A percentile compares a stretch with the other conserved stretches of the same genome.
phyloP scores from a whole-genome alignment of 2,329 filamentous ascomycete species.

The Penicillium sp. region DNA sequence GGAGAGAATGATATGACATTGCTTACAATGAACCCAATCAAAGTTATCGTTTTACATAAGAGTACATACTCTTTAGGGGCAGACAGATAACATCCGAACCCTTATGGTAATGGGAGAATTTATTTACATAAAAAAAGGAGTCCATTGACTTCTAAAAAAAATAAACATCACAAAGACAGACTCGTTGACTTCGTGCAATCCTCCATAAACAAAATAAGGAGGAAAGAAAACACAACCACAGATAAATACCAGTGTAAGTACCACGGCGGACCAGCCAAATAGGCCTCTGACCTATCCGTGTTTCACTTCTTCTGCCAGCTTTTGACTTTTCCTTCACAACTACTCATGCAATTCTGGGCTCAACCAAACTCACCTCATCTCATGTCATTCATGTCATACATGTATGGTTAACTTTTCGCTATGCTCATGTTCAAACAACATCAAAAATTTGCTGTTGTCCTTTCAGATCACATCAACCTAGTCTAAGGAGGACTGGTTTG shows the following conservation, averaged over 20 bases:
- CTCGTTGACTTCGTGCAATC: conserved; percentile 11
- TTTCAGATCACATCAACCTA: background rate
- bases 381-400: conserved; percentile 10
- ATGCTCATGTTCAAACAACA: conserved; percentile 2
- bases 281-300: conserved; percentile 6
- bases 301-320: background rate
- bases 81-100: too few relatives aligned
- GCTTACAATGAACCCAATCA: too few relatives aligned
- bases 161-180: conserved; percentile 9
- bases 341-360: background rate
- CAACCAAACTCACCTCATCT: background rate
- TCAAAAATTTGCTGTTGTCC: background rate
- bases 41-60: too few relatives aligned
- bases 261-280: conserved; percentile 8
- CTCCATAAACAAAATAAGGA: background rate
- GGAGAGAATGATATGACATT: too few relatives aligned
- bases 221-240: conserved; percentile 1
- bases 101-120: too few relatives aligned
- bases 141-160: conserved; percentile 9
- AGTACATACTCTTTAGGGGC: too few relatives aligned
- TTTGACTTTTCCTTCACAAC: background rate
- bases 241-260: background rate
- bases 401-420: conserved; percentile 1
- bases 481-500: background rate
- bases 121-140: background rate